A percentile compares a stretch with the other conserved stretches of the same genome.
Conservation (phyloP, 148 eudicot species). For the Pharnaceum exiguum region DNA sequence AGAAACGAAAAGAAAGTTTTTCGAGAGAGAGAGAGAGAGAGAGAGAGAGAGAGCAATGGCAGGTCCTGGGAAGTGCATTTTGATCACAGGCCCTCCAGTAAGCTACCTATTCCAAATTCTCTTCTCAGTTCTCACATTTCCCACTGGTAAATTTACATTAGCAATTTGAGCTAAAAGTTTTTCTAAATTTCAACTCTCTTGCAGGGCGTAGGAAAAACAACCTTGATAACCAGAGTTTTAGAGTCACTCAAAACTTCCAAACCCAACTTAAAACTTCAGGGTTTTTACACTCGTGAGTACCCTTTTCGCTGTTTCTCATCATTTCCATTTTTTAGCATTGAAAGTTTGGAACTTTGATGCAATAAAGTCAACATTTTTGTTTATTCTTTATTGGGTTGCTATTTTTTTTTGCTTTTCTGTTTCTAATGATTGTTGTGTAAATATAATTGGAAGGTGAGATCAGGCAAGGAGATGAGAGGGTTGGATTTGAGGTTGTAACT, state of each 20-base stretch:
- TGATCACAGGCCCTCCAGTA: conserved; percentile 80
- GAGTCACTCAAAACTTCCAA: conserved; percentile 52
- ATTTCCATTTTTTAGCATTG: neutral
- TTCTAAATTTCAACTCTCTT: neutral
- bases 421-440: conserved; percentile 5
- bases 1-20: too few relatives aligned
- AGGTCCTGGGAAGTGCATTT: conserved; percentile 61
- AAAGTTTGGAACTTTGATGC: neutral
- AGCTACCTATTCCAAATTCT: neutral
- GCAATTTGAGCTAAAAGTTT: neutral
- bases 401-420: neutral
- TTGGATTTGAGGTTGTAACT: conserved; percentile 86
- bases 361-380: neutral
- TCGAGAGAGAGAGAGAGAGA: neutral
- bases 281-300: conserved; percentile 79
- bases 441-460: conserved; percentile 51
- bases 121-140: neutral
- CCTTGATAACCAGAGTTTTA: conserved; percentile 48
- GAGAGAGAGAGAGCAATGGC: conserved; percentile 43
- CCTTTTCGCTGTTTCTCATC: neutral
- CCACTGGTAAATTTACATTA: too few relatives aligned
- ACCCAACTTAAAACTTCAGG: conserved; percentile 74
- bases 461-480: conserved; percentile 67
- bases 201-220: conserved; percentile 87
- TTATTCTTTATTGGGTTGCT: neutral